Percentiles rank a stretch among this genome's conserved stretches.
These are phyloP conservation scores for Thelephora aurantiotincta DNA, from an alignment of 768 basidiomycete genomes.

Conservation along the genomic window DNA sequence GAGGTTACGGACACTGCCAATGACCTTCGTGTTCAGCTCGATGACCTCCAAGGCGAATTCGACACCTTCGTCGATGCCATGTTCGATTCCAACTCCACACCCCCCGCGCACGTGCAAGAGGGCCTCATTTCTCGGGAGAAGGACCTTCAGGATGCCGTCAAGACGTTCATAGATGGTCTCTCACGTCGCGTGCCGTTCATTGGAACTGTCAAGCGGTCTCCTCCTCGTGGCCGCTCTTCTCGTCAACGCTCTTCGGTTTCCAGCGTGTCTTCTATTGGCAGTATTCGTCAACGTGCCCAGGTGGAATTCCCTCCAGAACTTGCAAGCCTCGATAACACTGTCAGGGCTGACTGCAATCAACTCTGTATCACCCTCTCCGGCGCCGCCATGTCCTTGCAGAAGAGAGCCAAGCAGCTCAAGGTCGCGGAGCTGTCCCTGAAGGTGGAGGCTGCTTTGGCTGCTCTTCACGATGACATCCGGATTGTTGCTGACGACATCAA, in stretches of 20 bases:
- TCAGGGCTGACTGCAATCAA: slow-evolving; percentile 58
- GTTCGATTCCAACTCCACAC: slow-evolving; percentile 18
- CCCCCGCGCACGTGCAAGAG: slow-evolving; percentile 9
- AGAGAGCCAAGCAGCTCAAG: slow-evolving; percentile 32
- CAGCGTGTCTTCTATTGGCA: slow-evolving; percentile 22
- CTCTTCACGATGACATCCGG: slow-evolving; percentile 24
- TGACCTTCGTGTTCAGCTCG: slow-evolving; percentile 41
- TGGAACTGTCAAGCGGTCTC: slow-evolving; percentile 17
- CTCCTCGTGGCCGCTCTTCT: slow-evolving; percentile 10
- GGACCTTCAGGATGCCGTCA: slow-evolving; percentile 27
- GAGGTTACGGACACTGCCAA: slow-evolving; percentile 45
- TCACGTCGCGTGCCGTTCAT: slow-evolving; percentile 45
- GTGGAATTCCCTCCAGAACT: slow-evolving; percentile 42
- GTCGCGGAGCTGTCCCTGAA: slow-evolving; percentile 39
- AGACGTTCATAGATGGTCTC: slow-evolving; percentile 34
- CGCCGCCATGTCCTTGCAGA: slow-evolving; percentile 33
- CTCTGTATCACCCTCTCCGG: slow-evolving; percentile 49
- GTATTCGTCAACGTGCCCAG: slow-evolving; percentile 17
- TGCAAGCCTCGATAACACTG: slow-evolving; percentile 42
- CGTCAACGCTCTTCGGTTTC: slow-evolving; percentile 20
- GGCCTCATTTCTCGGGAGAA: slow-evolving; percentile 22
- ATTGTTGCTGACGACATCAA: slow-evolving; percentile 20
- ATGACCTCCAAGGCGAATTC: slow-evolving; percentile 38
- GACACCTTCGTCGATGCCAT: slow-evolving; percentile 29
- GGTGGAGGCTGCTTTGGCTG: slow-evolving; percentile 29